These are phyloP conservation scores for Botrytis sinoallii DNA, from an alignment of 2,329 filamentous ascomycete species.

Conservation along the genomic window DNA sequence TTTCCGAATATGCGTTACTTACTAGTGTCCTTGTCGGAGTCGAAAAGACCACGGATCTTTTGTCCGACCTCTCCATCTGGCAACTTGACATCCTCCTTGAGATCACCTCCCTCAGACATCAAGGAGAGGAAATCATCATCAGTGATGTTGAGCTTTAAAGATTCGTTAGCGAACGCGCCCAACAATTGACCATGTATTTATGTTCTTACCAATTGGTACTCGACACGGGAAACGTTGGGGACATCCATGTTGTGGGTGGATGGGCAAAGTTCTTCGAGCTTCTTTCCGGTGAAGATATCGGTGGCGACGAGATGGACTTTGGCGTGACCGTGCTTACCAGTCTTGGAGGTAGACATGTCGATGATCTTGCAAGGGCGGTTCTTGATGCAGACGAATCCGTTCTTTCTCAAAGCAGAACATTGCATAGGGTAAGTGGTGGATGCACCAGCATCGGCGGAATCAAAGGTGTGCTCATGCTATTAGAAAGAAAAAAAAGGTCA, in stretches of 20 bases:
- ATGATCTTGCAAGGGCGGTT: conserved; percentile 99
- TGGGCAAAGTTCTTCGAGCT: conserved; percentile 97
- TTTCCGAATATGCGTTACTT: conserved; percentile 46
- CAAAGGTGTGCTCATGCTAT: conserved; percentile 64
- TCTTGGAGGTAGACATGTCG: conserved; percentile 99
- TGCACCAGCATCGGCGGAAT: conserved; percentile 92
- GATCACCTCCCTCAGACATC: conserved; percentile 80
- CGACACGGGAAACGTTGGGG: conserved; percentile 83
- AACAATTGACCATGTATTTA: conserved; percentile 40
- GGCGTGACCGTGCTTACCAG: conserved; percentile 99
- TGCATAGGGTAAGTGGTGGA: conserved; percentile 95
- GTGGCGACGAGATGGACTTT: conserved; percentile 98
- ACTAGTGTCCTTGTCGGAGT: conserved; percentile 92
- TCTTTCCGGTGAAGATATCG: conserved; percentile 99
- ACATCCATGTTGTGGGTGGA: conserved; percentile 99
- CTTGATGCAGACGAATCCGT: conserved; percentile 98
- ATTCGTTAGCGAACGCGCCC: neutral
- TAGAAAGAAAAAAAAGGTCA: neutral
- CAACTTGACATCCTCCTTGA: conserved; percentile 93
- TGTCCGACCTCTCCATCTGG: conserved; percentile 87
- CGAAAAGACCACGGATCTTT: conserved; percentile 80
- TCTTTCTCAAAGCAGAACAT: conserved; percentile 99
- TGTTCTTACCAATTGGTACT: conserved; percentile 86
- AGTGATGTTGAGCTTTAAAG: conserved; percentile 76
- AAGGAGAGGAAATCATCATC: conserved; percentile 95